Evolutionary conservation across 2,329 filamentous ascomycete genomes (phyloP), one percentile per base, ranked within the genome.

Genomic region (Scedosporium dehoogii): DNA sequence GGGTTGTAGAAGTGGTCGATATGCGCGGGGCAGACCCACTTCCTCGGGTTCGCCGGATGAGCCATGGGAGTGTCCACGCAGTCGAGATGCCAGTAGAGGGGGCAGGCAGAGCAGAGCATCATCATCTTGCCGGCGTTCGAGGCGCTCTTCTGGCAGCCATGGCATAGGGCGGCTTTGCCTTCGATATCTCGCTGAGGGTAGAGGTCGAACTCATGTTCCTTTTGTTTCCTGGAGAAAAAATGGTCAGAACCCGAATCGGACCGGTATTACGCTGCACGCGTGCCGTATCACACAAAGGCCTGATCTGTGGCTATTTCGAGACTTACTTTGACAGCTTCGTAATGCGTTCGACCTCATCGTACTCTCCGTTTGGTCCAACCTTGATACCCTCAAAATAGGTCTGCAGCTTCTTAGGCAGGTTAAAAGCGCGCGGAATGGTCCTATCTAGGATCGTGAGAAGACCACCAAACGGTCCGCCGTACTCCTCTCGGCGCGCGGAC

Each of bases 1-100:
- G 51, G 51, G 33, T 76, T 76, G 63, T 96, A 79, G 63, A 92
- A 81, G 65, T 93, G 87, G 61, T 94, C 90, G 51, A 89, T 80
- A 72, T 99, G 94, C 66, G 89, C 86, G 59, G 93, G 93, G 71
- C 94, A 99, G 74, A 86, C 88, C 91, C 92, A 99, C 62, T 86
- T 88, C 69, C 87, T 85, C 60, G 88, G 80, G 59, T 86, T 82
- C 10, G 92, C 92, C 46, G 91, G 89, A 62, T 89, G 85, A 41
- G 92, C 86, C 70, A 92, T 77, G 41, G 93, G 92, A 29, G 91
- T 90, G 70, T 96, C 87, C 16, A 96, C 78, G 74, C 94, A 99
- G 74, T 97, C 93, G 60, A 96, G 79, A 76, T 99, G 94, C 89
- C 92, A 99, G 70, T 87, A 83, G 41, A 91, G 81, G 12, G 84